phyloP scores from a whole-genome alignment of 352 stramenopile genomes.

The Globisporangium cederbergense region DNA sequence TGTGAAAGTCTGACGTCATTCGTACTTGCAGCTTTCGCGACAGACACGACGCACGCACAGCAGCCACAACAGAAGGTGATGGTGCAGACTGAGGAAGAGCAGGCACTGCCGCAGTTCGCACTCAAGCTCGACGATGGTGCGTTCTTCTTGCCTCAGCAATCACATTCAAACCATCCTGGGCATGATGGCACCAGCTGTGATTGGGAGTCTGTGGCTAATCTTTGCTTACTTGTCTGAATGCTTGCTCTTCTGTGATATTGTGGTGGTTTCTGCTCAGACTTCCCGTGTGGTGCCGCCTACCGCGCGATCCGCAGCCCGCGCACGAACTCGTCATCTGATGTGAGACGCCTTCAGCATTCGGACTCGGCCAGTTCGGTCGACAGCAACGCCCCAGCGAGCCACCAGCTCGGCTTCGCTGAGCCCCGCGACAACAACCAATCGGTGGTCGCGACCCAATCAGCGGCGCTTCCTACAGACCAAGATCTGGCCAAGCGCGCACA shows the following conservation, averaged over 20 bases:
- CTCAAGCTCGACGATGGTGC: constrained; percentile 17
- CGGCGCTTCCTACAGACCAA: constrained; percentile 11
- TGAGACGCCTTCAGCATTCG: constrained; percentile 4
- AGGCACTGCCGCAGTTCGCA: constrained; percentile 5
- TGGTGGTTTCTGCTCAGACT: constrained; percentile 17
- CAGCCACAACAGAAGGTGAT: not conserved
- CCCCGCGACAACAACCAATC: constrained; percentile 8
- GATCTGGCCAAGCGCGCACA: constrained; percentile 46
- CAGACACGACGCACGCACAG: not conserved
- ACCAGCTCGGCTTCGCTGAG: not conserved
- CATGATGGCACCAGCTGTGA: not conserved
- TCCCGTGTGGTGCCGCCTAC: constrained; percentile 44
- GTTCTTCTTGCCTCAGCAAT: not conserved
- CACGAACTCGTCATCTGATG: constrained; percentile 6
- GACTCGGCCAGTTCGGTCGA: constrained; percentile 10
- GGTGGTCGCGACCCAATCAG: too few species aligned
- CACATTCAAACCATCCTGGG: not conserved
- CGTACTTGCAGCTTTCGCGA: not conserved
- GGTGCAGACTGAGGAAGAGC: constrained; percentile 15
- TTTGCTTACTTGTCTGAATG: not conserved
- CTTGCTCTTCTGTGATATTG: not conserved
- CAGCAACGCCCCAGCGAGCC: not conserved
- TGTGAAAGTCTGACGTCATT: not conserved
- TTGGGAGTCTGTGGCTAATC: not conserved
- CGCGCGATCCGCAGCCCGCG: constrained; percentile 47